phyloP scores from a whole-genome alignment of 192 early-diverging fungal genomes.

The Podila epicladia region DNA sequence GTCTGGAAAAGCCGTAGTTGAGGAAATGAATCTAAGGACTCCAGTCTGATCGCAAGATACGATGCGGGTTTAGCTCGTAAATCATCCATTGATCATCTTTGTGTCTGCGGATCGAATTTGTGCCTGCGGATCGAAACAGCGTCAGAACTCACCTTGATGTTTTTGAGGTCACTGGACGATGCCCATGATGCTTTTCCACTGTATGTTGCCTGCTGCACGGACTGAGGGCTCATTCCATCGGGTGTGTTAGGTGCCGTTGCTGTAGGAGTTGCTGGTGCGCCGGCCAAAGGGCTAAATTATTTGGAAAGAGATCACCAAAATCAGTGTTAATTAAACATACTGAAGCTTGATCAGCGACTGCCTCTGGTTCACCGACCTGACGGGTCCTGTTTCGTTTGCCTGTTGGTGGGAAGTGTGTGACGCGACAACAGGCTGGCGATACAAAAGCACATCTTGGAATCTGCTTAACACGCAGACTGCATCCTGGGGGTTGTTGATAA shows the following conservation, averaged over 20 bases:
- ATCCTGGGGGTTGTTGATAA: slow-evolving; percentile 62
- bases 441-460: slow-evolving; percentile 75
- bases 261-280: slow-evolving; percentile 7
- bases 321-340: background rate
- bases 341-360: background rate
- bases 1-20: slow-evolving; percentile 52
- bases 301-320: background rate
- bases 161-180: slow-evolving; percentile 28
- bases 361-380: background rate
- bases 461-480: slow-evolving; percentile 61
- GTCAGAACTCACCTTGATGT: slow-evolving; percentile 35
- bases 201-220: slow-evolving; percentile 73
- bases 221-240: slow-evolving; percentile 64
- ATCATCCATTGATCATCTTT: background rate
- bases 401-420: background rate
- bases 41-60: slow-evolving; percentile 42
- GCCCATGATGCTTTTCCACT: slow-evolving; percentile 79
- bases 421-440: slow-evolving; percentile 50
- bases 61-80: background rate
- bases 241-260: slow-evolving; percentile 36
- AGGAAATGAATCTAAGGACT: slow-evolving; percentile 55
- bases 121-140: background rate
- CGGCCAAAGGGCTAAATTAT: slow-evolving; percentile 15
- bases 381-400: slow-evolving; percentile 2
- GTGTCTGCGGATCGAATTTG: background rate